Evolutionary conservation across 2,329 filamentous ascomycete genomes (phyloP), one percentile per base, ranked within the genome.

Genomic region (Paracoccidioides lutzii): DNA sequence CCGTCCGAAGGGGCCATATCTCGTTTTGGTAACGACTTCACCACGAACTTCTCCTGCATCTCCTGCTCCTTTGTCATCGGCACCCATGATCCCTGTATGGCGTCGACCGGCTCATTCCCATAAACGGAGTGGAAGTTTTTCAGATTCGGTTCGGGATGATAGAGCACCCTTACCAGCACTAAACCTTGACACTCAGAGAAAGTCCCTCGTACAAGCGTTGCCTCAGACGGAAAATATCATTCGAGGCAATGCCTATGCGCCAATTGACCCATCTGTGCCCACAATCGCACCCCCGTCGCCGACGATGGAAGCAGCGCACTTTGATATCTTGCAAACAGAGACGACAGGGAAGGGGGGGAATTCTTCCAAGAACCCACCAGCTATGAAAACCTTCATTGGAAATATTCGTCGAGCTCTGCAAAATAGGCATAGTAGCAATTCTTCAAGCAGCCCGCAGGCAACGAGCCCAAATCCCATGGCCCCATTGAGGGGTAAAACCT

Each of bases 51-150:
- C 66, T 55, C 58, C 58, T 53, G 59, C 68, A 52, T 59, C 65
- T 41, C 62, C 66, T 58, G 63, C 65, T 32, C 57, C 61, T 32
- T 63, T 49, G 28, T 46, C 58, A 45, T 63, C 67, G 8, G 63
- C 67, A 4, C 57, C 60, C 28, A 65, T 69, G 10, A 66, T 69
- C 5, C 66, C 64, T 52, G 59, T 62, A 9, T 63, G 66, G 55
- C 69, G 68, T 9, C 78, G 81, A 14, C 78, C 81, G 22, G 72
- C 73, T 10, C 68, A 75, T 43, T 70, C 72, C 8, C 78, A 95
- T 70, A 90, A 89, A 69, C 83, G 90, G 28, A 95, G 88, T 65
- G 89, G 85, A 52, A 96, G 90, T 67, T 85, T 93, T 63, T 88
- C 87, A 0, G 88, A 96, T 71, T 91, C 90, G 0, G 70, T 91